Conservation (phyloP, 2,329 filamentous ascomycete species). For the Aspergillus sclerotialis region DNA sequence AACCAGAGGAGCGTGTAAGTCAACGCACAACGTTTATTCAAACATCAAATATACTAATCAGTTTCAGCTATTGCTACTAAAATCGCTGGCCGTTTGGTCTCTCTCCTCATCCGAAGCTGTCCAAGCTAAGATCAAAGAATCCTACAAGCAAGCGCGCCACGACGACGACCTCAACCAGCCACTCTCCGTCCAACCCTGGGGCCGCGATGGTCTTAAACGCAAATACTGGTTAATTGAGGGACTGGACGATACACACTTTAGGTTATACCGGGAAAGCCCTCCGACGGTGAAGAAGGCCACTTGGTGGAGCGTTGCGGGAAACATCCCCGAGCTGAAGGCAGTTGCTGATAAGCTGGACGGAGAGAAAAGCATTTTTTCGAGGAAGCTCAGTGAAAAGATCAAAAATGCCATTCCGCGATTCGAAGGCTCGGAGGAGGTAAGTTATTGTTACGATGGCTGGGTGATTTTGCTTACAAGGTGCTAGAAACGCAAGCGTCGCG, state of each 20-base stretch:
- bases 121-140: constrained; percentile 72
- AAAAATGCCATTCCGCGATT: constrained; percentile 75
- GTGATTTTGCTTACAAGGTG: constrained; percentile 9
- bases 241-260: constrained; percentile 85
- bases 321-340: constrained; percentile 73
- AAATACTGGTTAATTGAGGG: constrained; percentile 93
- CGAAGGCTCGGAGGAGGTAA: constrained; percentile 83
- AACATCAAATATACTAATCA: too few relatives aligned
- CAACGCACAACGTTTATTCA: too few relatives aligned
- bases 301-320: constrained; percentile 90
- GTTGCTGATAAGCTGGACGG: constrained; percentile 70
- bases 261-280: constrained; percentile 90
- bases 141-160: constrained; percentile 81
- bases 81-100: constrained; percentile 79
- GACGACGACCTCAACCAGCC: constrained; percentile 75
- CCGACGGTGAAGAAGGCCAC: constrained; percentile 67
- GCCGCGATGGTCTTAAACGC: constrained; percentile 79
- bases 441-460: constrained; percentile 14
- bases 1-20: constrained; percentile 69
- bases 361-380: constrained; percentile 76
- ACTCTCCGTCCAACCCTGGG: constrained; percentile 85
- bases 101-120: constrained; percentile 81
- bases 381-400: constrained; percentile 71
- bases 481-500: constrained; percentile 84
- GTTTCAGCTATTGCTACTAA: constrained; percentile 69